Evolutionary conservation across 108 stramenopile genomes (phyloP), one percentile per base, ranked within the genome.

Genomic region (Fistulifera solaris): DNA sequence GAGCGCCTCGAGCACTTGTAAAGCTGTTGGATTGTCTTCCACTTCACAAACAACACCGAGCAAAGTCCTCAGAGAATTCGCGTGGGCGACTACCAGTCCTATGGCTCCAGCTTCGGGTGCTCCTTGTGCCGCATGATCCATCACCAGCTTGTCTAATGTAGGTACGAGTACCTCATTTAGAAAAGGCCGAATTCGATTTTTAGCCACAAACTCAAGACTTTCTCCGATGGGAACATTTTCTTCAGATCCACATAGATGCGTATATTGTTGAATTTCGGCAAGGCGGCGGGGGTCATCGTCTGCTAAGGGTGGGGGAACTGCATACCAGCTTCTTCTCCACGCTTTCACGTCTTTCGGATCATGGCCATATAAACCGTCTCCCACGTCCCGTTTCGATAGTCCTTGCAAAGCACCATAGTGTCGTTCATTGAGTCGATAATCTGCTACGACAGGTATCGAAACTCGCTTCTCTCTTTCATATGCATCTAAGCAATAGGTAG

Each of bases 381-480:
- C 77, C 12, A 71, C 66, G 12, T 78, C 70, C 17, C 51, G 39
- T 64, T 84, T 84, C 24, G 74, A 62, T 27, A 60, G 59, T 13
- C 77, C 77, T 27, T 78, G 77, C 1, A 78, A 60, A 35, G 72
- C 61, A 15, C 77, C 77, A 58, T 78, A 78, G 62, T 78, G 77
- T n/a, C 77, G 65, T 59, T 78, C 77, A 48, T 78, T 78, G 21
- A 73, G 40, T 35, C 77, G 74, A 72, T 28, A 73, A 62, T 8
- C 68, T 55, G 41, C 72, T 70, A 40, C 74, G 77, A 1, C 72
- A 52, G 42, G 72, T 46, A 16, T 73, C 72, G 60, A 72, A 78
- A 68, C 74, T 73, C 18, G 70, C 58, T 62, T 78, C 73, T 61
- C 23, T 68, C 59, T 64, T 4, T 52, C 52, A 70, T 65, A 72